Percentiles rank a stretch among this genome's conserved stretches.
phyloP scores from a whole-genome alignment of 768 basidiomycete species.

The Trametes elegans region DNA sequence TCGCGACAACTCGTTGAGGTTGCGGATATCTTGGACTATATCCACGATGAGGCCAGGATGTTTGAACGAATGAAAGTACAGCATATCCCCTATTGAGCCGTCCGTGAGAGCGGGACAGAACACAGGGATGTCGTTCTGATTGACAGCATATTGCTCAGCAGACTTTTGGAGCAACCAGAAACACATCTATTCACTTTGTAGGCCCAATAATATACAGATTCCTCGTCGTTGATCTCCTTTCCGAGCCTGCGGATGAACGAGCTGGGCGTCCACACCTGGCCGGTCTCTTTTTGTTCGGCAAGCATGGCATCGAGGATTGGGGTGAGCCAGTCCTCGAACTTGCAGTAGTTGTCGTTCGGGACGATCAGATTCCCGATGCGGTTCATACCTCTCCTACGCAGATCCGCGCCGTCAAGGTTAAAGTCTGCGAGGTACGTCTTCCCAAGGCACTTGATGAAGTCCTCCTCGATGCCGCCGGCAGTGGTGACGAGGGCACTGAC shows the following conservation, averaged over 20 bases:
- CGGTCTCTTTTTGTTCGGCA: slow-evolving; percentile 73
- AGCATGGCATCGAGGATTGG: slow-evolving; percentile 92
- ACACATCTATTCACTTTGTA: slow-evolving; percentile 75
- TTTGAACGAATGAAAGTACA: slow-evolving; percentile 97
- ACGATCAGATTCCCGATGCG: slow-evolving; percentile 95
- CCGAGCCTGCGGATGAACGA: slow-evolving; percentile 90
- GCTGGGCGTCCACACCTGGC: slow-evolving; percentile 88
- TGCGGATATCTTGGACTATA: slow-evolving; percentile 92
- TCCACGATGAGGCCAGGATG: slow-evolving; percentile 84
- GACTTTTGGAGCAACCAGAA: slow-evolving; percentile 20
- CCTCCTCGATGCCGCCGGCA: slow-evolving; percentile 97
- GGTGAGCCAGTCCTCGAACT: slow-evolving; percentile 98
- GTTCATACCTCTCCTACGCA: slow-evolving; percentile 91
- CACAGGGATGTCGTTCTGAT: slow-evolving; percentile 94
- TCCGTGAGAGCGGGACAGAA: slow-evolving; percentile 99
- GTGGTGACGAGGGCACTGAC: slow-evolving; percentile 92
- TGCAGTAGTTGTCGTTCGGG: slow-evolving; percentile 99
- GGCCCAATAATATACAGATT: slow-evolving; percentile 99
- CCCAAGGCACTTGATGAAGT: slow-evolving; percentile 98
- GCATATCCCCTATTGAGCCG: slow-evolving; percentile 98
- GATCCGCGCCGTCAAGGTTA: slow-evolving; percentile 82
- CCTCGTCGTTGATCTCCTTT: slow-evolving; percentile 95
- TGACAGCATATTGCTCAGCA: slow-evolving; percentile 27
- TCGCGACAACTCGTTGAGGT: slow-evolving; percentile 85
- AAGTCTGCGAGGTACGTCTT: slow-evolving; percentile 95